These are phyloP conservation scores for Prototheca wickerhamii DNA, from an alignment of 163 green algal genomes.

Conservation along the genomic window DNA sequence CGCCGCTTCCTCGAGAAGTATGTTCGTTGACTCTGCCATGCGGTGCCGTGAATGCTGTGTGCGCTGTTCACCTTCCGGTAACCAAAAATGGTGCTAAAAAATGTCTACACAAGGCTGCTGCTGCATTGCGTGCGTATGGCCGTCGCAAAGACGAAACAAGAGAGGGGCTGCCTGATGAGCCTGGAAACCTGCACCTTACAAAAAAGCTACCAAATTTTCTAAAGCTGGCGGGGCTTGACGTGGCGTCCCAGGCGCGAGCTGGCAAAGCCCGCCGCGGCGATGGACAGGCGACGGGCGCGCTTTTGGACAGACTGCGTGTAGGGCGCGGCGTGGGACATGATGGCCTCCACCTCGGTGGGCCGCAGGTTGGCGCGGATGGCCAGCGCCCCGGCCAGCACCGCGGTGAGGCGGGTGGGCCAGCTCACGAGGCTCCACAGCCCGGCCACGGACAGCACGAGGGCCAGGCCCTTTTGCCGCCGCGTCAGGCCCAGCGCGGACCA, in stretches of 20 bases:
- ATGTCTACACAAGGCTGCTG: too few species aligned
- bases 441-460: slow-evolving; percentile 8
- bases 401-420: slow-evolving; percentile 23
- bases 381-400: slow-evolving; percentile 27
- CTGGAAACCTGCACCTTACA: not conserved
- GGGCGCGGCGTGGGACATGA: slow-evolving; percentile 13
- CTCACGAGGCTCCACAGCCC: slow-evolving; percentile 15
- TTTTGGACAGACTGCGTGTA: slow-evolving; percentile 31
- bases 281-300: slow-evolving; percentile 12
- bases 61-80: too few species aligned
- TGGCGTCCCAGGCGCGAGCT: not conserved
- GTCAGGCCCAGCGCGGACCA: slow-evolving; percentile 27
- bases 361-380: slow-evolving; percentile 24
- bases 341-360: slow-evolving; percentile 22
- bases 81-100: too few species aligned
- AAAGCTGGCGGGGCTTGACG: not conserved
- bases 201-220: not conserved
- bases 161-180: too few species aligned
- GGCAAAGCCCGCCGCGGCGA: slow-evolving; percentile 18
- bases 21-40: slow-evolving; percentile 49
- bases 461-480: slow-evolving; percentile 14
- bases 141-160: too few species aligned
- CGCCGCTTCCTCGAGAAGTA: slow-evolving; percentile 84
- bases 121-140: too few species aligned
- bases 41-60: slow-evolving; percentile 37